phyloP scores from a whole-genome alignment of 2,329 filamentous ascomycete genomes.

The Penicillium sp. region DNA sequence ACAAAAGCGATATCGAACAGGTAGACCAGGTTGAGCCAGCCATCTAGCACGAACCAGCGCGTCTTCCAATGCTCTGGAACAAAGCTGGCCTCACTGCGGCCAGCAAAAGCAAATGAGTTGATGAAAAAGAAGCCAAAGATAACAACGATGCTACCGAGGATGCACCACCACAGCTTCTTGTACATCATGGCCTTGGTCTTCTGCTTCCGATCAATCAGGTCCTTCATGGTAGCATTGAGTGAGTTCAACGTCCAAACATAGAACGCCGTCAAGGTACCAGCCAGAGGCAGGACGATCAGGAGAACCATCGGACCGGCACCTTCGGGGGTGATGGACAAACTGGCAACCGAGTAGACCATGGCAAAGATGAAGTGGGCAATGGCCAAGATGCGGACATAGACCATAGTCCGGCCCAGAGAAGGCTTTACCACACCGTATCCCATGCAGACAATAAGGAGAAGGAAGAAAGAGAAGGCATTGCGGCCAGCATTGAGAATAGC shows the following conservation, averaged over 20 bases:
- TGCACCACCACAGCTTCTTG: slow-evolving; percentile 98
- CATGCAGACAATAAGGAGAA: slow-evolving; percentile 98
- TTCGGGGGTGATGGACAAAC: slow-evolving; percentile 85
- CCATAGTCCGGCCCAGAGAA: slow-evolving; percentile 88
- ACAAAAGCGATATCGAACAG: slow-evolving; percentile 90
- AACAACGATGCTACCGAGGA: slow-evolving; percentile 85
- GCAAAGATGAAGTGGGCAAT: slow-evolving; percentile 94
- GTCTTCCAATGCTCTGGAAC: slow-evolving; percentile 97
- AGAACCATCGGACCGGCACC: slow-evolving; percentile 87
- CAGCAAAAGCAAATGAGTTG: slow-evolving; percentile 94
- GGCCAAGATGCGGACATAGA: slow-evolving; percentile 87
- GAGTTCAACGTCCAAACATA: slow-evolving; percentile 99
- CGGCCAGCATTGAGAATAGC: slow-evolving; percentile 88
- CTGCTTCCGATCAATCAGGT: slow-evolving; percentile 92
- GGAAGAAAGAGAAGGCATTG: slow-evolving; percentile 98
- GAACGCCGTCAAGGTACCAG: slow-evolving; percentile 90
- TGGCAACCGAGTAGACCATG: slow-evolving; percentile 88
- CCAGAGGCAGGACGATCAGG: slow-evolving; percentile 88
- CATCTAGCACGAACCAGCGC: slow-evolving; percentile 94
- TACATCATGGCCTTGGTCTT: slow-evolving; percentile 95
- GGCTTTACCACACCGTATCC: slow-evolving; percentile 98
- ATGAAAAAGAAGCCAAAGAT: slow-evolving; percentile 99
- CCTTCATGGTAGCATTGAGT: slow-evolving; percentile 91
- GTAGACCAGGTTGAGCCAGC: slow-evolving; percentile 96
- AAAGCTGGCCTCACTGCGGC: slow-evolving; percentile 80